Conservation (phyloP, 1,284 basidiomycete genomes). For the Apiotrichum sp. region DNA sequence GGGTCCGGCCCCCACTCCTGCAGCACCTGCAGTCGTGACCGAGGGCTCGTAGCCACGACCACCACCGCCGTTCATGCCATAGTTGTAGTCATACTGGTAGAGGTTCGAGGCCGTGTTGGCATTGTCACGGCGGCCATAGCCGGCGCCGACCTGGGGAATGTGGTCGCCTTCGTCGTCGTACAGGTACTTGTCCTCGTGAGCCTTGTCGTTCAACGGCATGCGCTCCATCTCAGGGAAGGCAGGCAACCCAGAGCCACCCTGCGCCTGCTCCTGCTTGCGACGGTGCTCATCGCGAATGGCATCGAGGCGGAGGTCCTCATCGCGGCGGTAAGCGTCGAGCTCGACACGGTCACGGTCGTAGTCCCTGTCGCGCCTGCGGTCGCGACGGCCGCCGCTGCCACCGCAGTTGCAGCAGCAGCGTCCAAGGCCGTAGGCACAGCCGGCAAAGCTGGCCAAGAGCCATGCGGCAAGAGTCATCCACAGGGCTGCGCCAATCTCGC, state of each 20-base stretch:
- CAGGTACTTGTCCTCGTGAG: conserved; percentile 36
- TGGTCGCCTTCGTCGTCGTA: conserved; percentile 20
- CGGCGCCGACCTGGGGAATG: conserved; percentile 32
- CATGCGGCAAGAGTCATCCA: conserved; percentile 83
- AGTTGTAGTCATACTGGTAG: conserved; percentile 10
- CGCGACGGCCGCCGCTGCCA: conserved; percentile 52
- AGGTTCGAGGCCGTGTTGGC: background rate
- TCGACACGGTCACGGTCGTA: conserved; percentile 20
- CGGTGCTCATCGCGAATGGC: conserved; percentile 37
- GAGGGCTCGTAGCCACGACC: conserved; percentile 10
- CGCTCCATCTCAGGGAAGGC: conserved; percentile 33
- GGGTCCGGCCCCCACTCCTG: conserved; percentile 21
- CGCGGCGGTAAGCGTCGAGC: conserved; percentile 15
- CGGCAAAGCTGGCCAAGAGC: conserved; percentile 72
- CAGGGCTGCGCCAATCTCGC: conserved; percentile 67
- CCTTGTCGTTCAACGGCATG: conserved; percentile 26
- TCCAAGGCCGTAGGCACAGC: conserved; percentile 74
- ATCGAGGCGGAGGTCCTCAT: conserved; percentile 28
- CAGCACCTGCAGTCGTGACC: conserved; percentile 2
- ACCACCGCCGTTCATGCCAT: conserved; percentile 7
- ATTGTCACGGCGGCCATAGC: conserved; percentile 14
- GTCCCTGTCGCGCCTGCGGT: conserved; percentile 23
- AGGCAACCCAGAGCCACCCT: conserved; percentile 25
- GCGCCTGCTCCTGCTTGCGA: conserved; percentile 34
- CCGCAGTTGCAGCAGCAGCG: conserved; percentile 78